phyloP scores from a whole-genome alignment of 805 yeast genomes.

The Isabelozyma pseudorhagii region DNA sequence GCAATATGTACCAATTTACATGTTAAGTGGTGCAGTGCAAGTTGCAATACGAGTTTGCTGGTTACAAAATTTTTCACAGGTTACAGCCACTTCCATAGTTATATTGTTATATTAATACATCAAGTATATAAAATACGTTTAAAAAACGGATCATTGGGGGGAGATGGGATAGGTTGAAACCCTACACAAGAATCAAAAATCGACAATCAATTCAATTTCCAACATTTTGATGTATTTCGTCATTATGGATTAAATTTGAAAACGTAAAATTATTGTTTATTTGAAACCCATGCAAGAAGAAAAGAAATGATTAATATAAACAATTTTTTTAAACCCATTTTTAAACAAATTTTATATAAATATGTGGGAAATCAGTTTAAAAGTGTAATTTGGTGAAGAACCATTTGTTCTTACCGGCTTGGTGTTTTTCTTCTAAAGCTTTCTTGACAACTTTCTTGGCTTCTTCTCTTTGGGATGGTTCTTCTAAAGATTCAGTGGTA shows the following conservation, averaged over 20 bases:
- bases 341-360: not conserved
- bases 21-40: not conserved
- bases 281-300: slow-evolving; percentile 25
- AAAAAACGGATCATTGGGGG: not conserved
- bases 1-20: not conserved
- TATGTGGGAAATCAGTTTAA: slow-evolving; percentile 37
- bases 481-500: slow-evolving; percentile 89
- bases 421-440: slow-evolving; percentile 99
- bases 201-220: not conserved
- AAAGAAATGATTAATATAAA: slow-evolving; percentile 17
- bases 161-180: not conserved
- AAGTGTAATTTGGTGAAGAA: slow-evolving; percentile 97
- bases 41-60: not conserved
- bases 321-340: slow-evolving; percentile 8
- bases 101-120: not conserved
- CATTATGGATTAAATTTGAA: not conserved
- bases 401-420: slow-evolving; percentile 99
- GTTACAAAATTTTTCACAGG: not conserved
- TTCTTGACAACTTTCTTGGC: slow-evolving; percentile 98
- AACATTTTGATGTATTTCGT: not conserved
- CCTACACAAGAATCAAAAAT: not conserved
- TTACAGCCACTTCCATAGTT: not conserved
- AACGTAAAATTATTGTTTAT: slow-evolving; percentile 23
- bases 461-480: slow-evolving; percentile 98
- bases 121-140: not conserved